A percentile compares a stretch with the other conserved stretches of the same genome.
These are phyloP conservation scores for Lindgomyces ingoldianus DNA, from an alignment of 495 filamentous ascomycete species.

Conservation along the genomic window DNA sequence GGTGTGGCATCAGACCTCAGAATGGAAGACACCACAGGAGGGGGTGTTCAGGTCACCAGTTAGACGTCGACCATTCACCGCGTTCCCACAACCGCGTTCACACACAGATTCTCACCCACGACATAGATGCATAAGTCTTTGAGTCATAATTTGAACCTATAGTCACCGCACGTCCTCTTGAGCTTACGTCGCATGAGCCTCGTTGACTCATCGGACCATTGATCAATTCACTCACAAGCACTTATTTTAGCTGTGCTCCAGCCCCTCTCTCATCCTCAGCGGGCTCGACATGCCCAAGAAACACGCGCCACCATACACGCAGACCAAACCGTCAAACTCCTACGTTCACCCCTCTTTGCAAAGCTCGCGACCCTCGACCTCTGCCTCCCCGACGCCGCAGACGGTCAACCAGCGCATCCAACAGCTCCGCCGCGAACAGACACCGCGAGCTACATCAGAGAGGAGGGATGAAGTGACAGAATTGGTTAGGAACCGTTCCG, in stretches of 20 bases:
- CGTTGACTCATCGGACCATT: conserved; percentile 6
- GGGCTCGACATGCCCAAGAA: conserved; percentile 44
- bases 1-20: no score
- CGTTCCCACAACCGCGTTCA: no score
- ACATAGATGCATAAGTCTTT: neutral
- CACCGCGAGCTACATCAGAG: conserved; percentile 38
- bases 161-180: neutral
- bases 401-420: conserved; percentile 47
- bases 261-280: neutral
- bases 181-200: neutral
- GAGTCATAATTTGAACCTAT: neutral
- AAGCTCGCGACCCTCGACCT: conserved; percentile 9
- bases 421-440: conserved; percentile 43
- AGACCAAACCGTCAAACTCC: conserved; percentile 23
- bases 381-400: conserved; percentile 11
- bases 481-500: conserved; percentile 45
- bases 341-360: conserved; percentile 38
- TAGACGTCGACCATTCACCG: no score
- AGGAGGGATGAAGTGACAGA: conserved; percentile 40
- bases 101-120: neutral
- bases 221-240: conserved; percentile 4
- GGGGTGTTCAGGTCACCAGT: no score
- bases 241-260: neutral
- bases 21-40: no score
- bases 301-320: conserved; percentile 37